Base-by-base conservation (phyloP, 495 filamentous ascomycete species). In the Podospora sp. region DNA sequence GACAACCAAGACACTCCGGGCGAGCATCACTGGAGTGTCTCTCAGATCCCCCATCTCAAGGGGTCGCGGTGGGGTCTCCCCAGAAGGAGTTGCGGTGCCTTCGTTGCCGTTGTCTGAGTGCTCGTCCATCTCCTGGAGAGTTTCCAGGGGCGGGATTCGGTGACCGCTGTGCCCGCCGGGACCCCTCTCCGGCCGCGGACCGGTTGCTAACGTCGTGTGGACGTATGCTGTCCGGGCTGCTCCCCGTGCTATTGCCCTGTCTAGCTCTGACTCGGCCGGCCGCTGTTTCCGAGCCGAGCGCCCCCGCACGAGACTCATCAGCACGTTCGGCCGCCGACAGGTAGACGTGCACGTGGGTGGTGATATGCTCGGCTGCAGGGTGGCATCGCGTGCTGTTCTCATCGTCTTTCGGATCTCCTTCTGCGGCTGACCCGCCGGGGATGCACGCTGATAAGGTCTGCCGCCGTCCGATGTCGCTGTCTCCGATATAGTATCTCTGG, bases 401-500 rank as follows among this genome's bases (percentile, higher is more conserved):
- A 76, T 71, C 27, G 72, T 75, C 65, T 73, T 75, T 49, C 72
- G 70, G 67, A 76, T 74, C 59, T 67, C 68, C 58, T 65, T 51
- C 26, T 65, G 22, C 27, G 40, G 46, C 25, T 35, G 24, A 21
- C 29, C 26, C 33, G 21, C 55, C 16, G 7, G 12, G 26, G 20
- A 56, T 18, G 51, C 59, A 50, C 29, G 25, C 9, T 21, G 62
- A n/a, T 26, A 59, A 49, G 6, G 60, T 26, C 25, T 64, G 60
- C 63, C 67, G 56, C 18, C 40, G 8, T 64, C 60, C 50, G 60
- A 60, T 55, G 56, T 68, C 40, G 62, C 61, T 60, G 24, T 35
- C 52, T 20, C 60, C 56, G 63, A 78, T 58, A 66, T 75, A 72
- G 60, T 76, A 78, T 7, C 74, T 69, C 51, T 72, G 69, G 53